Base-by-base conservation (phyloP, 2,329 filamentous ascomycete species). In the Ophiocordyceps polyrhachis-furcata region DNA sequence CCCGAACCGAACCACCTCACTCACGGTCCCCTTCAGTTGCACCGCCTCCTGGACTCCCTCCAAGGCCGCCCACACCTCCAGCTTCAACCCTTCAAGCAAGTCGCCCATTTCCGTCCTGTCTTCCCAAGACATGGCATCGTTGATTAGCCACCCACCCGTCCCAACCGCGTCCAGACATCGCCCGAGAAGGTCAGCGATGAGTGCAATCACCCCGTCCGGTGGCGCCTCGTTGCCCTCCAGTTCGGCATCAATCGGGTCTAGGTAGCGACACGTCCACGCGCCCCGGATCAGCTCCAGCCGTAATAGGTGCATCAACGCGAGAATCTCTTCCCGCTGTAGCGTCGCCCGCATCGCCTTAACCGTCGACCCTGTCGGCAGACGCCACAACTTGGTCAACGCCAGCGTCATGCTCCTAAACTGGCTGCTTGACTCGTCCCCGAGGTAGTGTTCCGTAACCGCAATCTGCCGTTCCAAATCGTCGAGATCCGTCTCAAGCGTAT, bases 141-240 rank as follows among this genome's bases (percentile, higher is more conserved):
- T 77, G 29, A 76, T 64, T 45, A 88, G 68, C 82, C 83, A 88
- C 19, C 83, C 83, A 45, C 76, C 76, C 11, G 79, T 71, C 2
- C 82, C 83, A 15, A 89, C 73, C 0, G 83, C 78, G 59, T 89
- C 83, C 40, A 89, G 69, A 48, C 82, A 83, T 53, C 78, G 76
- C 49, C 77, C 77, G 28, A 88, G 69, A 4, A 89, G 67, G 50
- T 80, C 76, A 15, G 81, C 75, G 49, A 89, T 80, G 38, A 84
- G 72, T 15, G 74, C 69, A 50, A 88, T 80, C 44, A 79, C 76
- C 43, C 75, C 74, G 53, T 86, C 78, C 19, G 79, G 74, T 0
- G 76, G 73, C 20, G 60, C 53, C 21, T 63, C 62, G 47, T 59
- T 59, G 42, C 56, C 56, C 45, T 63, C 62, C 1, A 55, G 50